Evolutionary conservation across 306 rosid species (phyloP), one percentile per base, ranked within the genome.

Genomic region (Lathyrus tuberosus): DNA sequence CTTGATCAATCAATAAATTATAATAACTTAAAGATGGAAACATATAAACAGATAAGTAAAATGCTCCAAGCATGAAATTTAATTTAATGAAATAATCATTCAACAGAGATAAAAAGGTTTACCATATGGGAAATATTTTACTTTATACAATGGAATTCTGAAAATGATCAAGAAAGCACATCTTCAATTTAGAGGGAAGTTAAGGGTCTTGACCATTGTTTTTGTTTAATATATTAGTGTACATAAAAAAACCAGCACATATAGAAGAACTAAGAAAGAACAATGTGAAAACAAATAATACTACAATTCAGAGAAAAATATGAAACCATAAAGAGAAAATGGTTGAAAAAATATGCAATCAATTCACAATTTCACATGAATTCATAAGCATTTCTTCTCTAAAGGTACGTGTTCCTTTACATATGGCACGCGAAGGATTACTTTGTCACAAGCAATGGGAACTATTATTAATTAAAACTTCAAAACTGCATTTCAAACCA

Each of bases 281-380:
- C 63, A 64, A 26, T 4, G 13, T 57, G 40, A 31, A 38, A 24
- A 42, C 33, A 46, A 12, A 70, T 57, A 64, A 47, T 26, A 44
- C 22, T 46, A 24, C 6, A 35, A 12, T 14, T 18, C 13, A 12
- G 22, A 69, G 40, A 35, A 35, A 68, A 62, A 67, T 1, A 44
- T 62, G 66, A 62, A 30, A 78, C 33, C 68, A 61, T 20, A 51
- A 18, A 18, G 16, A 78, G 46, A 67, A 41, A 51, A 30, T 67
- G 38, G 73, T 18, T 12, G 59, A 20, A 52, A 66, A 66, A 47
- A 49, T 5, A 30, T 40, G 26, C n/a, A 35, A 52, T 53, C 20
- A 51, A 7, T 67, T 72, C 62, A 66, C 8, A 57, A 38, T 58
- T 56, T 6, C 11, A 38, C 10, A 57, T 11, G 15, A 54, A 22